phyloP scores from a whole-genome alignment of 2,329 filamentous ascomycete genomes.

The Aaosphaeria pasadenensis region DNA sequence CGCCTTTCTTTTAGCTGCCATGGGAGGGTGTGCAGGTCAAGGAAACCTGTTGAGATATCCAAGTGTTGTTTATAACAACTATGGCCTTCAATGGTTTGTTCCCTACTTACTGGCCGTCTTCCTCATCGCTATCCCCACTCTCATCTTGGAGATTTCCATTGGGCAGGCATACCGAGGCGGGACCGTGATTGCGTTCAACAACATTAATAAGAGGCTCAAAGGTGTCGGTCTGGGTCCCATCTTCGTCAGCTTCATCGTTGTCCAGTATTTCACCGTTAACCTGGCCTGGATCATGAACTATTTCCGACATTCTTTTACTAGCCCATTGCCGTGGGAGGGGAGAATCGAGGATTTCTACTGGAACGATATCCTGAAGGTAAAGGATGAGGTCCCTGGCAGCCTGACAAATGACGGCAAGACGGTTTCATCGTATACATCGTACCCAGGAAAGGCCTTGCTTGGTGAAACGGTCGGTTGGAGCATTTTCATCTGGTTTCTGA shows the following conservation, averaged over 20 bases:
- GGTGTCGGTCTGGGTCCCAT: constrained; percentile 54
- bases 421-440: constrained; percentile 46
- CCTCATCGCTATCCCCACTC: constrained; percentile 54
- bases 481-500: constrained; percentile 58
- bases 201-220: constrained; percentile 52
- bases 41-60: constrained; percentile 59
- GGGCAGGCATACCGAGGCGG: constrained; percentile 56
- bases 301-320: constrained; percentile 55
- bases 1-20: constrained; percentile 56
- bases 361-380: constrained; percentile 49
- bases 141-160: constrained; percentile 54
- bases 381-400: constrained; percentile 32
- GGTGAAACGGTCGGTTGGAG: constrained; percentile 59
- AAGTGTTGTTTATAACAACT: constrained; percentile 59
- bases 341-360: constrained; percentile 53
- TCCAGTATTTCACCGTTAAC: constrained; percentile 57
- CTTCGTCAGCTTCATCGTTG: constrained; percentile 55
- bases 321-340: constrained; percentile 54
- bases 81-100: constrained; percentile 60
- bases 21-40: constrained; percentile 58
- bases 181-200: constrained; percentile 53
- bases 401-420: constrained; percentile 33
- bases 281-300: constrained; percentile 60
- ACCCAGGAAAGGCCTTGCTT: constrained; percentile 47
- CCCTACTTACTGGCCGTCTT: constrained; percentile 56